A percentile compares a stretch with the other conserved stretches of the same genome.
Conservation (phyloP, 306 rosid genomes). For the Cucumis cinereus region DNA sequence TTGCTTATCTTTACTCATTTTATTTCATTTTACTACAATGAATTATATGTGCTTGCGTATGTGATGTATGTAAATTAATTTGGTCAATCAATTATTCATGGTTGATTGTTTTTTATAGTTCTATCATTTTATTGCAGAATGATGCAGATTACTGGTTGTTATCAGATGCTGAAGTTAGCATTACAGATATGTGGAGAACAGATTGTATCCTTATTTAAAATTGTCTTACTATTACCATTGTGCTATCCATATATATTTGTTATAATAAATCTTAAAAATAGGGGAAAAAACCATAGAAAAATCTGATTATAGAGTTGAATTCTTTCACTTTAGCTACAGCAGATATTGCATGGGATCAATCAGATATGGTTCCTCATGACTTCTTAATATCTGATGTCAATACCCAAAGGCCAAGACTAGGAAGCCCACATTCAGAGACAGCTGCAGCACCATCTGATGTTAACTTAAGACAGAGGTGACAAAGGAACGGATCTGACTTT, state of each 20-base stretch:
- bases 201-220: conserved; percentile 60
- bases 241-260: background rate
- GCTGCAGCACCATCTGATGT: conserved; percentile 36
- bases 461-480: conserved; percentile 40
- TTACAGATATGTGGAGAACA: conserved; percentile 94
- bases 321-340: conserved; percentile 48
- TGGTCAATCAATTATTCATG: background rate
- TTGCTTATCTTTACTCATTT: background rate
- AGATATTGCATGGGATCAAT: conserved; percentile 60
- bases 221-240: conserved; percentile 2
- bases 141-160: conserved; percentile 98
- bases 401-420: conserved; percentile 28
- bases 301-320: background rate
- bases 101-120: background rate
- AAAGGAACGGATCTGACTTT: background rate
- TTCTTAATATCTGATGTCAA: conserved; percentile 36
- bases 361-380: conserved; percentile 61
- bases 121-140: conserved; percentile 43
- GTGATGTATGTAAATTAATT: background rate
- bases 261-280: background rate
- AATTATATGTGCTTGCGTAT: background rate
- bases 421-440: conserved; percentile 32
- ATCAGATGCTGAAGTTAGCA: conserved; percentile 91
- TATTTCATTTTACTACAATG: background rate
- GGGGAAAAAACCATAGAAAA: background rate